Conservation (phyloP, 73 alveolate genomes). For the Symbiodinium natans region DNA sequence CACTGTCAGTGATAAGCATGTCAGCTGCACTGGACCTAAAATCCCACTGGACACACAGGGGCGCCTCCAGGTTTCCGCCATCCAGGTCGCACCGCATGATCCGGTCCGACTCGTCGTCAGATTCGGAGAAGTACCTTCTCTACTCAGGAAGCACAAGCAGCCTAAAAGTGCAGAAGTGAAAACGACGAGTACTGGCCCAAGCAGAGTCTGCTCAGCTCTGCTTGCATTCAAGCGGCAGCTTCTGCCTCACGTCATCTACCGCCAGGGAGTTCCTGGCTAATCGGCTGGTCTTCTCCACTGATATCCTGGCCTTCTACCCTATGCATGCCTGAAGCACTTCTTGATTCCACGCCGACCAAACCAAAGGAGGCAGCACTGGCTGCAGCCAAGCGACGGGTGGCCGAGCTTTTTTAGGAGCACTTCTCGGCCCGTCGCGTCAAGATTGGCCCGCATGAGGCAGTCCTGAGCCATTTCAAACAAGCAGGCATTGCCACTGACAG, state of each 20-base stretch:
- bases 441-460: not conserved
- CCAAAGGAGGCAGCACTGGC: too few relatives aligned
- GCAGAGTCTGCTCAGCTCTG: not conserved
- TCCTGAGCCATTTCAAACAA: not conserved
- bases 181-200: too few relatives aligned
- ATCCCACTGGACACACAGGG: too few relatives aligned
- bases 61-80: constrained; percentile 65
- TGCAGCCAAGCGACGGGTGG: constrained; percentile 37
- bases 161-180: too few relatives aligned
- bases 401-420: constrained; percentile 45
- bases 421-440: not conserved
- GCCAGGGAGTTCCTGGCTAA: constrained; percentile 28
- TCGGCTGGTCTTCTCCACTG: too few relatives aligned
- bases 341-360: too few relatives aligned
- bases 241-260: constrained; percentile 35
- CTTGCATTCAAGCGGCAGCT: not conserved
- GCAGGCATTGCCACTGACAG: too few relatives aligned
- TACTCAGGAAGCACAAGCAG: too few relatives aligned
- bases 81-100: constrained; percentile 42
- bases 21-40: too few relatives aligned
- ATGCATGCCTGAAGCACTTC: too few relatives aligned
- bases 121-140: constrained; percentile 60
- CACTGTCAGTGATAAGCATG: too few relatives aligned
- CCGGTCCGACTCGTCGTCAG: constrained; percentile 91
- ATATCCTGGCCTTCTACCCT: too few relatives aligned